Evolutionary conservation across 345 rosid genomes (phyloP).

Genomic region (Rhizophora apiculata): DNA sequence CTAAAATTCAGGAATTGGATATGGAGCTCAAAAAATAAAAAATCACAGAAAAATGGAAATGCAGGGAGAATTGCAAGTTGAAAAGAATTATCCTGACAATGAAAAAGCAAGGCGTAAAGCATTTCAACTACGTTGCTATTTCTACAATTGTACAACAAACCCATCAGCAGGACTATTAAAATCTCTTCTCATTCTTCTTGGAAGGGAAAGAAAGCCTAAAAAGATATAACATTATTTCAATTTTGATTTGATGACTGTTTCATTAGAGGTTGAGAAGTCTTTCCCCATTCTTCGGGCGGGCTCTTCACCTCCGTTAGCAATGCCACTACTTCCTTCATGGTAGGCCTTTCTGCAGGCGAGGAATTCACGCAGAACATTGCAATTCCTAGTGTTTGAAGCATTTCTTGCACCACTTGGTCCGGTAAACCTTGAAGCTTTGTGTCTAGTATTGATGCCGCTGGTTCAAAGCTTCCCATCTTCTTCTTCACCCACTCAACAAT

Average conservation of each 20-base stretch:
- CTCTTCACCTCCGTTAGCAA: constrained; percentile 86
- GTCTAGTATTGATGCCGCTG: constrained; percentile 67
- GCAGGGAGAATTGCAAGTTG: background rate
- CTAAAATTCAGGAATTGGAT: constrained; percentile 10
- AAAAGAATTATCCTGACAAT: background rate
- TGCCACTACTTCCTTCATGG: constrained; percentile 97
- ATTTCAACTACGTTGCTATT: constrained; percentile 35
- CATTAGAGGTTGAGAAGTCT: constrained; percentile 83
- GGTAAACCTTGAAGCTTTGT: constrained; percentile 76
- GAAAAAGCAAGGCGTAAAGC: constrained; percentile 7
- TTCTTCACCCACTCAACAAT: constrained; percentile 95
- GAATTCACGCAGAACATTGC: constrained; percentile 97
- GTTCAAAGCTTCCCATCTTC: constrained; percentile 98
- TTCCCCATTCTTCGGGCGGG: constrained; percentile 85
- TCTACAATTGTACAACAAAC: constrained; percentile 56
- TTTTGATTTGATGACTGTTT: constrained; percentile 67
- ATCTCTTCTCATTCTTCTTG: constrained; percentile 7
- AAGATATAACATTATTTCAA: constrained; percentile 20
- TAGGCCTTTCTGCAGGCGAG: constrained; percentile 76
- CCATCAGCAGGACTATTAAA: constrained; percentile 17
- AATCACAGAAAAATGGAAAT: constrained; percentile 1
- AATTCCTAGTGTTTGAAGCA: constrained; percentile 90
- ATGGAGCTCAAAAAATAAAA: background rate
- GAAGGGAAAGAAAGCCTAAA: constrained; percentile 1
- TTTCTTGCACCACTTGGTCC: constrained; percentile 87